phyloP scores from a whole-genome alignment of 345 rosid genomes.

The Orychophragmus violaceus region DNA sequence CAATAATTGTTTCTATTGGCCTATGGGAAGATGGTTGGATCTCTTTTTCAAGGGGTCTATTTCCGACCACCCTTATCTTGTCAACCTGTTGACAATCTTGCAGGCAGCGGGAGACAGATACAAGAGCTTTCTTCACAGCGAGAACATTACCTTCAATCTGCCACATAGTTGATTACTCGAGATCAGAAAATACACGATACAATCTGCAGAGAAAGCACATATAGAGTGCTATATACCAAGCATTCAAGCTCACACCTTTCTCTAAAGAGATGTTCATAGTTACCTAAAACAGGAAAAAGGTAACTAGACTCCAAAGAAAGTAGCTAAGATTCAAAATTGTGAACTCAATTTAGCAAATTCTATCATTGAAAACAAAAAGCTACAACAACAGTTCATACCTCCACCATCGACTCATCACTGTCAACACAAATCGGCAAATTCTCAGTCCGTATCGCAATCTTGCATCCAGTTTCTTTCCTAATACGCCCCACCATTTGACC shows the following conservation, averaged over 20 bases:
- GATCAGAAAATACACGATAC: not conserved
- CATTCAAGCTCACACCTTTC: not conserved
- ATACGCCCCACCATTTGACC: slow-evolving; percentile 78
- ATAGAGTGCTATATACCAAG: not conserved
- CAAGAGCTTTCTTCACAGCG: slow-evolving; percentile 67
- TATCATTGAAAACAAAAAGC: not conserved
- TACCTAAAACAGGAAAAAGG: not conserved
- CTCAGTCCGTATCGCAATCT: slow-evolving; percentile 54
- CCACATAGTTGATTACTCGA: slow-evolving; percentile 16
- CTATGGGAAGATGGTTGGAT: slow-evolving; percentile 27
- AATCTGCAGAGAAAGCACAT: not conserved
- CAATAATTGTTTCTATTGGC: slow-evolving; percentile 27
- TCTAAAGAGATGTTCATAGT: not conserved
- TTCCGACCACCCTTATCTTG: slow-evolving; percentile 33
- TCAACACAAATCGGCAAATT: slow-evolving; percentile 65
- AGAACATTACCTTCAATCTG: slow-evolving; percentile 78
- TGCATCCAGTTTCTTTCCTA: slow-evolving; percentile 67
- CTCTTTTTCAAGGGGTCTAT: slow-evolving; percentile 26
- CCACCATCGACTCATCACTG: slow-evolving; percentile 67
- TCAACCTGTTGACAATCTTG: slow-evolving; percentile 53
- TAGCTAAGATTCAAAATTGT: not conserved
- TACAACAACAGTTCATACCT: slow-evolving; percentile 38
- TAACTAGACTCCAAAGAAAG: not conserved
- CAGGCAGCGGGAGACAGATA: slow-evolving; percentile 64
- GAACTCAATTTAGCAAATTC: too few species aligned